Percentiles rank a stretch among this genome's conserved stretches.
Conservation (phyloP, 129 eudicot genomes). For the Logfia minima region DNA sequence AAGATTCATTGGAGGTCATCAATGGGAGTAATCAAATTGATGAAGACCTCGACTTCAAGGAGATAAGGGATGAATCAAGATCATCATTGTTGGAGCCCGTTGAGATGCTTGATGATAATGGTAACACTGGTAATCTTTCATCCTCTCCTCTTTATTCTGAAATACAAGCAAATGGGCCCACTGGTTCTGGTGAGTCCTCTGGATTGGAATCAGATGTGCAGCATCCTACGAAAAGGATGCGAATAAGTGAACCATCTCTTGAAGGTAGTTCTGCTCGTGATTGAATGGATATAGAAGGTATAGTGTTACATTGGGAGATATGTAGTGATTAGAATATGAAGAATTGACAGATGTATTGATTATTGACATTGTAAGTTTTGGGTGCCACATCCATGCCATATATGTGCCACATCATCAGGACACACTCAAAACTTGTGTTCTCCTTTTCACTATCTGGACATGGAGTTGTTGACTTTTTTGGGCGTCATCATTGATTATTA, state of each 20-base stretch:
- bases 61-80: slow-evolving; percentile 27
- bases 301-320: slow-evolving; percentile 4
- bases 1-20: slow-evolving; percentile 30
- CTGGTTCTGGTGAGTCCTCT: slow-evolving; percentile 18
- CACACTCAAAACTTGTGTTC: too few relatives aligned
- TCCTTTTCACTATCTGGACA: too few relatives aligned
- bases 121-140: slow-evolving; percentile 15
- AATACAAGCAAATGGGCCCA: slow-evolving; percentile 17
- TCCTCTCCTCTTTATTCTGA: slow-evolving; percentile 9
- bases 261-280: slow-evolving; percentile 32
- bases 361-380: neutral
- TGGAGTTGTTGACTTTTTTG: too few relatives aligned
- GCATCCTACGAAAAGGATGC: slow-evolving; percentile 45
- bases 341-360: neutral
- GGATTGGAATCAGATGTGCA: slow-evolving; percentile 31
- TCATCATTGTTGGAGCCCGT: slow-evolving; percentile 22
- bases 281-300: slow-evolving; percentile 13
- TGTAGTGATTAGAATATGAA: slow-evolving; percentile 19
- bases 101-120: slow-evolving; percentile 18
- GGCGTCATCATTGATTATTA: too few relatives aligned
- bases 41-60: slow-evolving; percentile 18
- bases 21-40: slow-evolving; percentile 17
- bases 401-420: too few relatives aligned
- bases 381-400: too few relatives aligned
- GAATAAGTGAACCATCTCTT: slow-evolving; percentile 26